A percentile compares a stretch with the other conserved stretches of the same genome.
These are phyloP conservation scores for Nemophila menziesii DNA, from an alignment of 257 asterid species.

Conservation along the genomic window DNA sequence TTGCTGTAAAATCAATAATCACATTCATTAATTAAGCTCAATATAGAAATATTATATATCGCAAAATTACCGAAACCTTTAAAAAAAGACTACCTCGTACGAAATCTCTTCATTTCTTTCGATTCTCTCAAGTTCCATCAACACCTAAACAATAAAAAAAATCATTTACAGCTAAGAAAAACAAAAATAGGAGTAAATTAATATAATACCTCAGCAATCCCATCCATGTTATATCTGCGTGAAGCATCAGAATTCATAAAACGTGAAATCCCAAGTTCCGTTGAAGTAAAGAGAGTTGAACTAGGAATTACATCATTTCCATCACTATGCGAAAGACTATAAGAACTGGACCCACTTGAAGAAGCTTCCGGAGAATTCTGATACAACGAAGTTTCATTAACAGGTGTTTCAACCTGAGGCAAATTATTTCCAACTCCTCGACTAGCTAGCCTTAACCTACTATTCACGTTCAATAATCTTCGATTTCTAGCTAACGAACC, in stretches of 20 bases:
- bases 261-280: constrained; percentile 25
- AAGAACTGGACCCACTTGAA: constrained; percentile 37
- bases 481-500: constrained; percentile 32
- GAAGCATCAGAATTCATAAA: constrained; percentile 23
- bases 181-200: neutral
- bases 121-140: constrained; percentile 72
- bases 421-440: constrained; percentile 23
- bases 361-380: constrained; percentile 25
- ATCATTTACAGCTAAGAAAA: constrained; percentile 5
- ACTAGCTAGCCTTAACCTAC: constrained; percentile 22
- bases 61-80: constrained; percentile 1
- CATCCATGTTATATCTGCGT: constrained; percentile 41
- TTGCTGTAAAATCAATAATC: constrained; percentile 36
- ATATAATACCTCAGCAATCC: constrained; percentile 50
- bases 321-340: constrained; percentile 26
- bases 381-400: constrained; percentile 18
- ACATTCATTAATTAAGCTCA: neutral
- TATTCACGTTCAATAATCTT: constrained; percentile 25
- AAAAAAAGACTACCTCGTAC: constrained; percentile 45
- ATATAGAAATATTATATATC: neutral
- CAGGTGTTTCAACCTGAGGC: constrained; percentile 19
- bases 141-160: constrained; percentile 30
- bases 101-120: constrained; percentile 54
- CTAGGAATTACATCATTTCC: constrained; percentile 21
- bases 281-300: constrained; percentile 17